Evolutionary conservation across 805 yeast species (phyloP), one percentile per base, ranked within the genome.

Genomic region (Yamadazyma sp.): DNA sequence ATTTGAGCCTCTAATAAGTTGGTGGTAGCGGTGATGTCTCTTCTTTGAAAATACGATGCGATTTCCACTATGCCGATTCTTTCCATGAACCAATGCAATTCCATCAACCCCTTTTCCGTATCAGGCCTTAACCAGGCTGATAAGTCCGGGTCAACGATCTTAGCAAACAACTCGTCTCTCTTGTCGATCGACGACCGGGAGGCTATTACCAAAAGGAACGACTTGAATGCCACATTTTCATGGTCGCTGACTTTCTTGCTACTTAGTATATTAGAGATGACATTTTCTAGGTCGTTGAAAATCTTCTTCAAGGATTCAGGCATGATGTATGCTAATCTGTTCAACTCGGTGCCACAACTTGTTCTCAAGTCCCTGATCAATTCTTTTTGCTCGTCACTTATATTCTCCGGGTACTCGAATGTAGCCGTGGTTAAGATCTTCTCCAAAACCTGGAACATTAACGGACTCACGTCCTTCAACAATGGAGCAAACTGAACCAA

Each of bases 61-160:
- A 93, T 95, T 55, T 81, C 80, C 3, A 89, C 98, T 38, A 93
- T 87, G 2, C 99, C 99, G 35, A 95, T 74, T 51, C 97, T 75
- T 61, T 90, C 98, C 98, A 93, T 91, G 51, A 93, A 93, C 98
- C 98, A 93, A 44, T 88, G 96, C 30, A 95, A 70, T 54, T 91
- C 95, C 53, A 82, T 69, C 19, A 93, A 66, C 0, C 97, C 97
- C 54, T 88, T 88, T 45, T 87, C 89, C 0, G 97, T 91, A 8
- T 78, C 81, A 14, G 89, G 91, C 31, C 90, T 89, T 0, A 91
- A 82, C 99, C 99, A 93, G 0, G 96, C 90, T 9, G 75, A 64
- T 33, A 95, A 67, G 47, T 93, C 97, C 0, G 96, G 95, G 56
- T 93, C 99, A 1, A 95, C 99, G 40, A 95, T 84, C 30, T 79